Conservation (phyloP, 139 green algal species). For the Auxenochlorella protothecoides region DNA sequence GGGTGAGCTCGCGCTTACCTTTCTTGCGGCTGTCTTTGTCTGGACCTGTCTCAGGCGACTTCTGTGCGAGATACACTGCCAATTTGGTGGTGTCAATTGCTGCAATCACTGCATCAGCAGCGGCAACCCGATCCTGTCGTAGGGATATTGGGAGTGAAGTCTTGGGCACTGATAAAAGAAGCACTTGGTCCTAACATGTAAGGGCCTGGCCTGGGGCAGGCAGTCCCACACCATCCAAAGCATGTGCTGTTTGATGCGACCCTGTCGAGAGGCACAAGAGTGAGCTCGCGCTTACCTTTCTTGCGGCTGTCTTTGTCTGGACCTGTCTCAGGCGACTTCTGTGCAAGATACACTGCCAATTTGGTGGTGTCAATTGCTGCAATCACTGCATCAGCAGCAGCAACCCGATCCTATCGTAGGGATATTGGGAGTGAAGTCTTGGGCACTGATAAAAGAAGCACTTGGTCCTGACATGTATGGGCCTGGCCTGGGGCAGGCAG, state of each 20-base stretch:
- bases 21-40: conserved; percentile 25
- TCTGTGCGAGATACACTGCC: conserved; percentile 37
- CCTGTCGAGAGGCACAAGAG: too few species aligned
- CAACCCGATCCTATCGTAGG: conserved; percentile 19
- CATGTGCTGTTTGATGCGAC: too few species aligned
- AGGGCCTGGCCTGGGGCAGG: too few species aligned
- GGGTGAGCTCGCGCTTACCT: not conserved
- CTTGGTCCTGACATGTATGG: too few species aligned
- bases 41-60: conserved; percentile 41
- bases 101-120: conserved; percentile 36
- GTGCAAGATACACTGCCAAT: conserved; percentile 38
- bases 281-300: conserved; percentile 2
- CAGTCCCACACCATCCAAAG: too few species aligned
- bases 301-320: conserved; percentile 22
- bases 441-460: too few species aligned
- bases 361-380: conserved; percentile 42
- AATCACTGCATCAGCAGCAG: conserved; percentile 36
- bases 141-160: not conserved
- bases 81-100: conserved; percentile 49
- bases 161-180: too few species aligned
- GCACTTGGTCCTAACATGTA: too few species aligned
- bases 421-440: too few species aligned
- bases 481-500: too few species aligned
- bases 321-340: conserved; percentile 47
- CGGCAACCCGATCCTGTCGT: conserved; percentile 22